A percentile compares a stretch with the other conserved stretches of the same genome.
Conservation (phyloP, 2,329 filamentous ascomycete species). For the Macroventuria anomochaeta region DNA sequence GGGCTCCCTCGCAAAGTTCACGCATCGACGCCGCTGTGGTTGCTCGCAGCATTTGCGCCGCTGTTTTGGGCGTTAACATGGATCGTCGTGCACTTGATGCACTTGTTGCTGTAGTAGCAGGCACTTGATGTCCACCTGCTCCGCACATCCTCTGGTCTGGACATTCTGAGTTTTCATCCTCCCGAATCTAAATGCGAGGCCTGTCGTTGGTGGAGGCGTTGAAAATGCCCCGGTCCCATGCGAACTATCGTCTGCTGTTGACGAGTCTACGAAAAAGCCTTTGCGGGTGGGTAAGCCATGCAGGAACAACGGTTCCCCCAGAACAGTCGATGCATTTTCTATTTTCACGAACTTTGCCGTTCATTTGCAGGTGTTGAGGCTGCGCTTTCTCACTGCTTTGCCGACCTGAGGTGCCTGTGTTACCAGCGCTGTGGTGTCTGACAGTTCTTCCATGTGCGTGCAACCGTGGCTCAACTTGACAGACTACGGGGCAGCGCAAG, state of each 20-base stretch:
- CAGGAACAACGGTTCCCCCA: conserved; percentile 33
- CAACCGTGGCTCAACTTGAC: conserved; percentile 36
- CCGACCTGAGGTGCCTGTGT: conserved; percentile 21
- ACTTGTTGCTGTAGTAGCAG: conserved; percentile 22
- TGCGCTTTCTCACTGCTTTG: conserved; percentile 13
- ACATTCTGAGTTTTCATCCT: conserved; percentile 28
- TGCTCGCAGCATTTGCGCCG: conserved; percentile 24
- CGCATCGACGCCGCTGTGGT: conserved; percentile 24
- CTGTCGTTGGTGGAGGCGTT: conserved; percentile 30
- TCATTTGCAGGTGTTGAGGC: conserved; percentile 8
- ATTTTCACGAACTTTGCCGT: conserved; percentile 8
- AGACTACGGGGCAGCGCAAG: conserved; percentile 31
- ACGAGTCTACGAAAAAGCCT: conserved; percentile 16
- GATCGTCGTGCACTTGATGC: conserved; percentile 16
- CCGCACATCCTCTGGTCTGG: conserved; percentile 16
- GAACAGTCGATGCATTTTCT: conserved; percentile 1
- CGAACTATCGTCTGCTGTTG: conserved; percentile 16
- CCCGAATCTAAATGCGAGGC: conserved; percentile 22
- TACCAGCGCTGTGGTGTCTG: conserved; percentile 28
- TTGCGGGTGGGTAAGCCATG: conserved; percentile 30
- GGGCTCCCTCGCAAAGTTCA: conserved; percentile 19
- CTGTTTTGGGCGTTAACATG: conserved; percentile 19
- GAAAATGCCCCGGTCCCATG: conserved; percentile 20
- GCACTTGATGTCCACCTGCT: conserved; percentile 14
- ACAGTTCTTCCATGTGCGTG: conserved; percentile 29